These are phyloP conservation scores for Paratinospora sagittata DNA, from an alignment of 164 flowering plant species.

Conservation along the genomic window DNA sequence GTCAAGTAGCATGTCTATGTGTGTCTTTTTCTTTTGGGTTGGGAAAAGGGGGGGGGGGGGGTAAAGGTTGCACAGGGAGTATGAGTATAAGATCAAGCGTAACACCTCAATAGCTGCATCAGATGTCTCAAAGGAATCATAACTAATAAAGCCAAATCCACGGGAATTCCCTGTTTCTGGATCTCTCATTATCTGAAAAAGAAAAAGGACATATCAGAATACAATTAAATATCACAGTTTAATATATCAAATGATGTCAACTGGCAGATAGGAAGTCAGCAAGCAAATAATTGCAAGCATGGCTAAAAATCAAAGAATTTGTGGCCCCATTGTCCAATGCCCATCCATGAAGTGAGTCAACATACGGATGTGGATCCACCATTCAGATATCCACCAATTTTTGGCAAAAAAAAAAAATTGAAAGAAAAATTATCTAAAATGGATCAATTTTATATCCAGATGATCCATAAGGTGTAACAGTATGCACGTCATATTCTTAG, in stretches of 20 bases:
- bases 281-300: not conserved
- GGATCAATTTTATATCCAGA: too few relatives aligned
- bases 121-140: constrained; percentile 97
- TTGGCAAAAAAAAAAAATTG: not conserved
- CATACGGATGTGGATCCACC: not conserved
- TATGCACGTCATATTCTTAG: too few relatives aligned
- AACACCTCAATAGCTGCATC: constrained; percentile 99
- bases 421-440: too few relatives aligned
- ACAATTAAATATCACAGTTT: constrained; percentile 2
- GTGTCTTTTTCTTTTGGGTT: too few relatives aligned
- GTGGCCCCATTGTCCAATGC: not conserved
- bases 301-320: not conserved
- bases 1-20: not conserved
- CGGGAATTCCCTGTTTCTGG: constrained; percentile 98
- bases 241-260: too few relatives aligned
- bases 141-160: constrained; percentile 97
- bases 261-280: not conserved
- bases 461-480: too few relatives aligned
- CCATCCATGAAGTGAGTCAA: not conserved
- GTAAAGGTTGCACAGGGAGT: too few relatives aligned
- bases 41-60: too few relatives aligned
- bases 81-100: not conserved
- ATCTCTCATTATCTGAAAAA: constrained; percentile 91
- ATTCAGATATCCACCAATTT: too few relatives aligned
- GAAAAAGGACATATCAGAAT: constrained; percentile 2